A percentile compares a stretch with the other conserved stretches of the same genome.
Evolutionary conservation across 1,139 yeast species (phyloP).

Genomic region (Scheffersomyces parashehatae): DNA sequence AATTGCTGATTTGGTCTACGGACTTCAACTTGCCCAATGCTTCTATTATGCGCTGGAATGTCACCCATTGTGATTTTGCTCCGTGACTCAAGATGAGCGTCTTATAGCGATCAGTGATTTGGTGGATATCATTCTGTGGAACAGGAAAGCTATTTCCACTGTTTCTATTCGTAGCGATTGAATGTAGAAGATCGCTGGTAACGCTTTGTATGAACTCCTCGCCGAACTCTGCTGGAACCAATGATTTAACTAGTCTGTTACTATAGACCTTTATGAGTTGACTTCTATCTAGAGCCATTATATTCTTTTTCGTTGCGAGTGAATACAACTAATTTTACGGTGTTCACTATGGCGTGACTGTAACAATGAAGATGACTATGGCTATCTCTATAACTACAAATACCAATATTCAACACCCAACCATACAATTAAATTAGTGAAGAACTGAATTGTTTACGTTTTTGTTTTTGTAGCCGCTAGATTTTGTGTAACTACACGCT

Average conservation of each 20-base stretch:
- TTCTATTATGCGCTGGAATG: conserved; percentile 33
- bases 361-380: background rate
- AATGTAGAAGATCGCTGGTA: conserved; percentile 24
- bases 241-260: conserved; percentile 37
- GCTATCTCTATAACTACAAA: background rate
- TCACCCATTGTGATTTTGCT: conserved; percentile 29
- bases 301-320: no score
- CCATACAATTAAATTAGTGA: background rate
- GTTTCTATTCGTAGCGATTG: background rate
- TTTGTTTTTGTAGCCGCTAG: no score
- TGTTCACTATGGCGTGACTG: background rate
- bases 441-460: no score
- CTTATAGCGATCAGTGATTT: conserved; percentile 25
- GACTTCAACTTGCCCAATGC: conserved; percentile 28
- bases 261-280: conserved; percentile 38
- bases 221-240: conserved; percentile 43
- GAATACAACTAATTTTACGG: background rate
- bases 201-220: conserved; percentile 38
- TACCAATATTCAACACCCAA: background rate
- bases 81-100: conserved; percentile 27
- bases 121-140: conserved; percentile 15
- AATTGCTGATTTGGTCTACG: conserved; percentile 36
- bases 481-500: no score
- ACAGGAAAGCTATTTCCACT: background rate
- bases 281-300: conserved; percentile 31